Evolutionary conservation across 2,329 filamentous ascomycete genomes (phyloP), one percentile per base, ranked within the genome.

Genomic region (Paraphaeosphaeria minitans): DNA sequence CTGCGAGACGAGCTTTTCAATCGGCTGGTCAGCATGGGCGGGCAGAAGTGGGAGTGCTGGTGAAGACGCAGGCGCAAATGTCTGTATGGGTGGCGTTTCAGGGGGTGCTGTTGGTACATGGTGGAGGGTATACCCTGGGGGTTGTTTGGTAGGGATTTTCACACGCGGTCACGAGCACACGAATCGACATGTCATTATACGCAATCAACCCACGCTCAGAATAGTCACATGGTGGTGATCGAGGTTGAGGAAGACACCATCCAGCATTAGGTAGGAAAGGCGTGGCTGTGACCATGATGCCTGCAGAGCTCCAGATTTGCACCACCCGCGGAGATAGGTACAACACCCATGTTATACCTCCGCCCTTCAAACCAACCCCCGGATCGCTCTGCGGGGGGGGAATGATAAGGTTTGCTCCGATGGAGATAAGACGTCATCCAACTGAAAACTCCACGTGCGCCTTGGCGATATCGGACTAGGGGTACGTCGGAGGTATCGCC

Each of bases 11-110:
- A 94, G 77, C 72, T 96, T 43, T 95, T 95, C 71, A 95, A 95
- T 77, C 85, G 91, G 16, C 73, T 94, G 56, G 79, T 93, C 57
- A 86, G 89, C 2, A 90, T 94, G 77, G 90, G 90, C 1, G 84
- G 84, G 14, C 91, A 95, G 82, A 92, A 92, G 81, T 95, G 91
- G 92, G 90, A 92, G 79, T 84, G 84, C 56, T 91, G 86, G 87
- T 94, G 41, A n/a, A 21, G 16, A 16, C 22, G 13, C 43, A 12
- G 13, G 13, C 10, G 35, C 13, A 16, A 16, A 31, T 12, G 29
- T 8, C 5, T 31, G 9, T 2, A 12, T 9, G 29, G 29, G 9
- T 31, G 29, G 29, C 9, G 29, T 31, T 31, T 6, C 16, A 16
- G 35, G n/a, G 14, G 35, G 35, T 39, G 35, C 13, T 39, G 35